These are phyloP conservation scores for Alternaria dauci DNA, from an alignment of 2,329 filamentous ascomycete genomes.

Conservation along the genomic window DNA sequence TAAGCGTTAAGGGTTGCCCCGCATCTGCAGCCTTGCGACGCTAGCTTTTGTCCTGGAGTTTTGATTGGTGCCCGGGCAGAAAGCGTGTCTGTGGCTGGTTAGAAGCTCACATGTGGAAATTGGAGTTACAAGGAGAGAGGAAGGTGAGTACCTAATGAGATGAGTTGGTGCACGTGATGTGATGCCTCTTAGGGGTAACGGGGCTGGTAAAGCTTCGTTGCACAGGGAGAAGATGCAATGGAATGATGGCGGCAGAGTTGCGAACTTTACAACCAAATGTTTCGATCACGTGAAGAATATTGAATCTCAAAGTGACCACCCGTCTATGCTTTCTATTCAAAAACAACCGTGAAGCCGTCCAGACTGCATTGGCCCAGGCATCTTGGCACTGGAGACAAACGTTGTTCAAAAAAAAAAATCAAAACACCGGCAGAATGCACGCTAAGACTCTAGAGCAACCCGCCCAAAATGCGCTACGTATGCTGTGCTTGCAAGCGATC, in stretches of 20 bases:
- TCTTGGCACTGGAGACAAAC: neutral
- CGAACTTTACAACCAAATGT: neutral
- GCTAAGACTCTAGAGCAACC: neutral
- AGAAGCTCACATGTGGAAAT: neutral
- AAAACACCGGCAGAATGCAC: neutral
- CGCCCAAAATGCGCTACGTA: neutral
- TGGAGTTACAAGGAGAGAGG: slow-evolving; percentile 1
- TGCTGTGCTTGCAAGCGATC: neutral
- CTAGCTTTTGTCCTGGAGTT: neutral
- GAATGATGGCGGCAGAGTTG: neutral
- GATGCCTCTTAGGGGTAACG: no score
- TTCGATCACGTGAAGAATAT: neutral
- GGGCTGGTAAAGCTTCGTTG: neutral
- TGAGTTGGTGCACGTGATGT: neutral
- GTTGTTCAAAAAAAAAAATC: neutral
- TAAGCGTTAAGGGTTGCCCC: slow-evolving; percentile 2
- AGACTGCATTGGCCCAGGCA: neutral
- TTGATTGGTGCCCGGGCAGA: slow-evolving; percentile 4
- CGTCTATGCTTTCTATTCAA: neutral
- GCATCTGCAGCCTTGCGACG: slow-evolving; percentile 3
- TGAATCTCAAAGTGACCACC: neutral
- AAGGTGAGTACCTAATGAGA: slow-evolving; percentile 1
- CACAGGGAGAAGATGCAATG: neutral
- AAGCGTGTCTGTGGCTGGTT: slow-evolving; percentile 5
- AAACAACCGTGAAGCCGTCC: neutral